Percentiles rank a stretch among this genome's conserved stretches.
These are phyloP conservation scores for Litsea cubeba DNA, from an alignment of 164 flowering plant genomes.

Conservation along the genomic window DNA sequence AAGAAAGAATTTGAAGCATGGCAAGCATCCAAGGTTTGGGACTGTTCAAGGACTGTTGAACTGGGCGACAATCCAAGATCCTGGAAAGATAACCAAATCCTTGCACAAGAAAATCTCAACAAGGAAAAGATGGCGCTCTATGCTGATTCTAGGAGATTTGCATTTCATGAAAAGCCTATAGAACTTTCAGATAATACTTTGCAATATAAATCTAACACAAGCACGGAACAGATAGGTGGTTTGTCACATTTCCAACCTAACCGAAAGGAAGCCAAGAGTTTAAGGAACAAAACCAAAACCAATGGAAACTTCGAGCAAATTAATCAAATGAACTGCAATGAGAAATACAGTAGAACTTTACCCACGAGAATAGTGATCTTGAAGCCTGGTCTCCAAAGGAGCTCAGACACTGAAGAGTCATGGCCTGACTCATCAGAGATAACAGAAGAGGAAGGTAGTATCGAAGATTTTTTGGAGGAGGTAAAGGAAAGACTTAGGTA, in stretches of 20 bases:
- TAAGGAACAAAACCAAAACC: constrained; percentile 25
- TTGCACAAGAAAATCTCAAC: constrained; percentile 51
- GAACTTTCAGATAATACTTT: constrained; percentile 16
- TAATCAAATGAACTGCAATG: constrained; percentile 12
- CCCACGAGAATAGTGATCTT: constrained; percentile 78
- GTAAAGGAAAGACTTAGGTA: constrained; percentile 70
- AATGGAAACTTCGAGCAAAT: constrained; percentile 28
- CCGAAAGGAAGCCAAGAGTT: constrained; percentile 21
- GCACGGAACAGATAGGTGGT: constrained; percentile 19
- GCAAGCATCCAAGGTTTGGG: constrained; percentile 73
- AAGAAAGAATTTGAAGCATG: constrained; percentile 97
- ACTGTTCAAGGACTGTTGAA: constrained; percentile 54
- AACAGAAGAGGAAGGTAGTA: constrained; percentile 49
- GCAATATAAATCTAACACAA: constrained; percentile 12
- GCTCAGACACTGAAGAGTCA: constrained; percentile 41
- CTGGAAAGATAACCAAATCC: constrained; percentile 19
- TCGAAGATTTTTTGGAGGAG: constrained; percentile 86
- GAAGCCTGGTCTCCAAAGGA: constrained; percentile 80
- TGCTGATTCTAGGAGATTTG: constrained; percentile 22
- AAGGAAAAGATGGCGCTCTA: constrained; percentile 42
- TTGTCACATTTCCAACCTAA: constrained; percentile 21
- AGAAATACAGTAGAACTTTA: constrained; percentile 23
- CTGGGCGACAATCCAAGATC: constrained; percentile 30
- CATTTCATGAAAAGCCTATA: constrained; percentile 20
- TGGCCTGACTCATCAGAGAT: constrained; percentile 49